Percentiles rank a stretch among this genome's conserved stretches.
Conservation (phyloP, 1,284 basidiomycete genomes). For the Veloporphyrellus conicus region DNA sequence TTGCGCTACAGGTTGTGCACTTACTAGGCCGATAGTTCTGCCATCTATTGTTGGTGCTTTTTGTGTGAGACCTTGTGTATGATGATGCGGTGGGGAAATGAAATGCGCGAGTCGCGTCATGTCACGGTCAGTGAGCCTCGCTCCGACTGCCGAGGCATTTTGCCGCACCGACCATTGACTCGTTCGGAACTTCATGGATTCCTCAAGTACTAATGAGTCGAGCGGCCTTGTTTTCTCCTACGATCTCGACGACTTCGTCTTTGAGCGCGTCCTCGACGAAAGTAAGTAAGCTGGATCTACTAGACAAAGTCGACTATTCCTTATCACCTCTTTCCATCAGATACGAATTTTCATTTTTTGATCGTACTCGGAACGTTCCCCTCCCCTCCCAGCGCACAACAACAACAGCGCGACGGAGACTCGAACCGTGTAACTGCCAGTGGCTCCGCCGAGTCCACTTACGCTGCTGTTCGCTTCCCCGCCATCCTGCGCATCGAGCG, state of each 20-base stretch:
- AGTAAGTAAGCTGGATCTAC: conserved; percentile 9
- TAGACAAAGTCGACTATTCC: background rate
- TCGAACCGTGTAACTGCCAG: background rate
- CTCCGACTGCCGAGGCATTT: too few species aligned
- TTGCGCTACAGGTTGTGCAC: conserved; percentile 16
- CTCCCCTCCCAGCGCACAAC: background rate
- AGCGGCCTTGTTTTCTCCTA: background rate
- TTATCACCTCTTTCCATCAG: conserved; percentile 8
- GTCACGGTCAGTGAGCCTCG: conserved; percentile 32
- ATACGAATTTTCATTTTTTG: conserved; percentile 24
- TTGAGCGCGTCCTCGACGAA: conserved; percentile 27
- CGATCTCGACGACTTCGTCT: conserved; percentile 19
- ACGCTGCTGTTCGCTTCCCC: conserved; percentile 16
- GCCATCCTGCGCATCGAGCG: conserved; percentile 63
- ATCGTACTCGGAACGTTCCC: conserved; percentile 32
- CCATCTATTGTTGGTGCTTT: conserved; percentile 32
- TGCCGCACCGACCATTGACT: too few species aligned
- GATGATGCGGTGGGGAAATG: conserved; percentile 5
- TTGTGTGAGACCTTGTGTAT: background rate
- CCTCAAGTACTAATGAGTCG: background rate
- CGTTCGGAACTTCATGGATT: too few species aligned
- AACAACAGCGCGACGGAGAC: too few species aligned
- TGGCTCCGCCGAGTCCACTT: background rate
- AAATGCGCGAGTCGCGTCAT: conserved; percentile 29
- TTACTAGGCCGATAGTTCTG: conserved; percentile 51